Conservation (phyloP, 2,329 filamentous ascomycete species). For the Xylariales sp. region DNA sequence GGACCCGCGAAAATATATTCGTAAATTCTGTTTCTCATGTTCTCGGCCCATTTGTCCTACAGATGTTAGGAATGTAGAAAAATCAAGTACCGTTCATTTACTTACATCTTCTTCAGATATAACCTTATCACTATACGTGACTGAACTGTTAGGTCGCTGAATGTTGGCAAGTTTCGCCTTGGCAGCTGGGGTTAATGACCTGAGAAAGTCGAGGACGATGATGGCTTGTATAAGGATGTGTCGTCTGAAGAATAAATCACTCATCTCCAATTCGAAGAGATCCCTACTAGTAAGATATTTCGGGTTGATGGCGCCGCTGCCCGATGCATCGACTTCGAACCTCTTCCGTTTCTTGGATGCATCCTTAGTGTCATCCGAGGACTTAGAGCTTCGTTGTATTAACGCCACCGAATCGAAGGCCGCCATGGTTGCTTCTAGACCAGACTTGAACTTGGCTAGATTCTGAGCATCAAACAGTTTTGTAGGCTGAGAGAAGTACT, state of each 20-base stretch:
- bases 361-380: constrained; percentile 58
- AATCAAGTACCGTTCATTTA: constrained; percentile 13
- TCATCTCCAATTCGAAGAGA: constrained; percentile 93
- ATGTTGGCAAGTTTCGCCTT: constrained; percentile 73
- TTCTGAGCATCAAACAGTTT: constrained; percentile 68
- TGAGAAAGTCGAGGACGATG: constrained; percentile 89
- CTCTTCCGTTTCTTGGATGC: constrained; percentile 65
- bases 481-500: constrained; percentile 86
- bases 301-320: constrained; percentile 79
- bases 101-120: constrained; percentile 79
- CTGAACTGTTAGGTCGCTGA: constrained; percentile 72
- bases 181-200: constrained; percentile 79
- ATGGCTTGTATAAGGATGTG: constrained; percentile 93
- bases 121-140: constrained; percentile 72
- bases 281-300: constrained; percentile 98
- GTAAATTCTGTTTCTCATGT: constrained; percentile 74
- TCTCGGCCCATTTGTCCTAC: constrained; percentile 75
- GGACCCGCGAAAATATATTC: constrained; percentile 74
- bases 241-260: constrained; percentile 87
- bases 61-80: constrained; percentile 12
- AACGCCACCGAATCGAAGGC: constrained; percentile 50
- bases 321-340: constrained; percentile 51
- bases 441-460: constrained; percentile 76
- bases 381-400: constrained; percentile 45
- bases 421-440: constrained; percentile 61